Conservation (phyloP, 1,284 basidiomycete species). For the Rhodotorula sp. region DNA sequence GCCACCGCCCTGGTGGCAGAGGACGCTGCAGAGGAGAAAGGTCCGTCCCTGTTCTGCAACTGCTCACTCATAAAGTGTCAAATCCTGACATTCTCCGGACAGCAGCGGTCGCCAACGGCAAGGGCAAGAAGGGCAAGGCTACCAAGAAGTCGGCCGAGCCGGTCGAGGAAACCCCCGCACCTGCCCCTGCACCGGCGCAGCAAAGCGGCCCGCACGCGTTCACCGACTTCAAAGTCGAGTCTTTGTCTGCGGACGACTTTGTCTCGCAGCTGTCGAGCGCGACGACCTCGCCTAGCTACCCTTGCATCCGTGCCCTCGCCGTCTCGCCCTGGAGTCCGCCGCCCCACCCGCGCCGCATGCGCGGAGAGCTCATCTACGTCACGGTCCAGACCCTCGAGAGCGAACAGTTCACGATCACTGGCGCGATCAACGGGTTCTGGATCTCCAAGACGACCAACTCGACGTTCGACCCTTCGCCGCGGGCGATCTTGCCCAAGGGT, state of each 20-base stretch:
- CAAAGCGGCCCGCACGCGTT: constrained; percentile 25
- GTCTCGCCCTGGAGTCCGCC: constrained; percentile 61
- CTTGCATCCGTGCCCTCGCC: constrained; percentile 54
- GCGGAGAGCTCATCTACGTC: constrained; percentile 60
- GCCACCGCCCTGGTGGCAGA: background rate
- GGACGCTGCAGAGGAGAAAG: constrained; percentile 17
- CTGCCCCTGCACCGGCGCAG: background rate
- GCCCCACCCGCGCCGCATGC: constrained; percentile 55
- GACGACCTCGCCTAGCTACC: constrained; percentile 21
- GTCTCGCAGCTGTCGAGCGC: constrained; percentile 17
- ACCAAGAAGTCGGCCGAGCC: constrained; percentile 19
- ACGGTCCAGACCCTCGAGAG: constrained; percentile 58
- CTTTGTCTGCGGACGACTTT: constrained; percentile 17
- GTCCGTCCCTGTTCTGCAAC: background rate
- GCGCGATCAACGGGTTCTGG: constrained; percentile 58
- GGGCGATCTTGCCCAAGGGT: constrained; percentile 44
- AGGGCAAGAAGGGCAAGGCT: constrained; percentile 38
- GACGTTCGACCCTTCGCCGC: constrained; percentile 53
- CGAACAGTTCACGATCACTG: constrained; percentile 57
- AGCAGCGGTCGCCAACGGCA: constrained; percentile 6
- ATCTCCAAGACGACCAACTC: constrained; percentile 54
- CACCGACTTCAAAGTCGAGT: constrained; percentile 22
- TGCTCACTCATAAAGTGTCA: background rate
- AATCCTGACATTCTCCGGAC: background rate
- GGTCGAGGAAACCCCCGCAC: background rate